Evolutionary conservation across 441 rosid species (phyloP).

Genomic region (Gossypium gossypioides): DNA sequence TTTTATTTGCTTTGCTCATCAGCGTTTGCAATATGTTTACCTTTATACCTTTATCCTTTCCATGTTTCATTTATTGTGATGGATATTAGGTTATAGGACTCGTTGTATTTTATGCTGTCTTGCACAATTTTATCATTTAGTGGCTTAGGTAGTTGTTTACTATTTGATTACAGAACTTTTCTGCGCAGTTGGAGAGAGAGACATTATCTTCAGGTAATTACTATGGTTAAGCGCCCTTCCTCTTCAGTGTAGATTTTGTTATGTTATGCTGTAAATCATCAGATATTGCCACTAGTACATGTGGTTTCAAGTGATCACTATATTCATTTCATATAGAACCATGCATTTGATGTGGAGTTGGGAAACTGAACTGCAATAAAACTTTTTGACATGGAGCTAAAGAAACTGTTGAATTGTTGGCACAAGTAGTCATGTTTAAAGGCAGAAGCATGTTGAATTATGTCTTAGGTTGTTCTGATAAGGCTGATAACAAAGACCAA

Average conservation of each 20-base stretch:
- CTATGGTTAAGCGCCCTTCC: not conserved
- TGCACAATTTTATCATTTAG: constrained; percentile 7
- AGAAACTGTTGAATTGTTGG: not conserved
- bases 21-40: not conserved
- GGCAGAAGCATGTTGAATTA: not conserved
- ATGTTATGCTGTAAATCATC: not conserved
- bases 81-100: not conserved
- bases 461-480: constrained; percentile 1
- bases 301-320: not conserved
- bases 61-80: not conserved
- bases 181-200: constrained; percentile 95
- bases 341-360: constrained; percentile 7
- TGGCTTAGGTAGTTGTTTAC: constrained; percentile 11
- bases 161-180: constrained; percentile 65
- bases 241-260: not conserved
- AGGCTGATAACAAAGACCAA: not conserved
- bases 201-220: constrained; percentile 67
- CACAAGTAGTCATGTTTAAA: not conserved
- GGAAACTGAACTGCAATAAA: not conserved
- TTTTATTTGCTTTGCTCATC: not conserved
- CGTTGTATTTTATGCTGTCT: not conserved
- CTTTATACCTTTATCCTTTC: not conserved
- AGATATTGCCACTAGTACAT: not conserved
- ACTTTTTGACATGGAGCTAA: not conserved
- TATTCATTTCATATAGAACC: constrained; percentile 7